Conservation (phyloP, 192 early-diverging fungal genomes). For the Podochytrium sp. region DNA sequence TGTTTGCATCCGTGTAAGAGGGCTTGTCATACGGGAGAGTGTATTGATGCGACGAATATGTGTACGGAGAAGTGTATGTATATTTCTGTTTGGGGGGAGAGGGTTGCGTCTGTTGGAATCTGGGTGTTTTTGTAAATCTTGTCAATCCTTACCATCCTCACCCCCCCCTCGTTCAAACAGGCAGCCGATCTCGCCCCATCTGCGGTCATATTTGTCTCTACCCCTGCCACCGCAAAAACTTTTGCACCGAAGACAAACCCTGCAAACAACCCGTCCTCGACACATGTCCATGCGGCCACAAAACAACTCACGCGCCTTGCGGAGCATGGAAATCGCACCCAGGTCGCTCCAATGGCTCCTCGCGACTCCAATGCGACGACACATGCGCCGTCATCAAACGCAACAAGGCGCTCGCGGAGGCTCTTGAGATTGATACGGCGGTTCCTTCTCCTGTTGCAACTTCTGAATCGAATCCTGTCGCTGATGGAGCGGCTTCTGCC, state of each 20-base stretch:
- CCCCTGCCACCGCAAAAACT: conserved; percentile 75
- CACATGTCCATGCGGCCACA: conserved; percentile 79
- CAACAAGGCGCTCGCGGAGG: conserved; percentile 78
- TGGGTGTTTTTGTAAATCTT: too few relatives aligned
- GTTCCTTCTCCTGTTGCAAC: too few relatives aligned
- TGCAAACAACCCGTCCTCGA: conserved; percentile 65
- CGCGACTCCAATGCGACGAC: conserved; percentile 76
- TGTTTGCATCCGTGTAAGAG: conserved; percentile 82
- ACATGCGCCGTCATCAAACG: conserved; percentile 78
- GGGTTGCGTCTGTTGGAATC: too few relatives aligned
- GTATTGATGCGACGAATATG: conserved; percentile 59
- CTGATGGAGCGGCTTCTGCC: conserved; percentile 16
- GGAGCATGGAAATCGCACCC: conserved; percentile 55
- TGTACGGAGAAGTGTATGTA: conserved; percentile 71
- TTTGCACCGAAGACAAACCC: conserved; percentile 76
- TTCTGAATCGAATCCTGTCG: neutral
- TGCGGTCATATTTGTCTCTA: conserved; percentile 84
- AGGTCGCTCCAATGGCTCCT: conserved; percentile 44
- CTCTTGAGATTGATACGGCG: conserved; percentile 58
- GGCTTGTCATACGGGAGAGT: conserved; percentile 80
- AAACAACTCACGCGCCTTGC: conserved; percentile 66
- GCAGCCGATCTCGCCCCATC: conserved; percentile 67
- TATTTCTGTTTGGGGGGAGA: too few relatives aligned
- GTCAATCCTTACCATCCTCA: neutral
- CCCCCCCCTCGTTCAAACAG: neutral